A percentile compares a stretch with the other conserved stretches of the same genome.
Conservation (phyloP, 345 rosid genomes). For the Ceriops decandra region DNA sequence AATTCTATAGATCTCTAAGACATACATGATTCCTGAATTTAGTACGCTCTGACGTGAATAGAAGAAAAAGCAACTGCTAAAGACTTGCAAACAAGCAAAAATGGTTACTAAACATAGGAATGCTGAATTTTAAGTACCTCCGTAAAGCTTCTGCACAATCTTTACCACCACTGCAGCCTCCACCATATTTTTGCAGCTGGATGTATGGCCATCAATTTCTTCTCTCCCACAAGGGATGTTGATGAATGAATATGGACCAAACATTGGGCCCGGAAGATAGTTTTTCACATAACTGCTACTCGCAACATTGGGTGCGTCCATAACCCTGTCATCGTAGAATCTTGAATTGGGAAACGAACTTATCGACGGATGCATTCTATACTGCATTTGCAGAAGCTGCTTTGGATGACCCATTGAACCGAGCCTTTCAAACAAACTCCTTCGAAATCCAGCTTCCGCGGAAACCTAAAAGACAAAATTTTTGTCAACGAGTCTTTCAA, state of each 20-base stretch:
- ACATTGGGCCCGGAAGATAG: slow-evolving; percentile 39
- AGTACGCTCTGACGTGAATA: too few relatives aligned
- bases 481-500: neutral
- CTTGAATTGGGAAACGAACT: slow-evolving; percentile 51
- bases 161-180: slow-evolving; percentile 43
- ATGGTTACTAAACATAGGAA: too few relatives aligned
- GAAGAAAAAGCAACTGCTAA: too few relatives aligned
- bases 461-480: slow-evolving; percentile 30
- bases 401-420: slow-evolving; percentile 37
- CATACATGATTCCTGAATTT: too few relatives aligned
- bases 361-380: slow-evolving; percentile 79
- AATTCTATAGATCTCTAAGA: too few relatives aligned
- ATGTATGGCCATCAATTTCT: slow-evolving; percentile 21
- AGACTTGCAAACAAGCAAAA: too few relatives aligned
- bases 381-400: slow-evolving; percentile 54
- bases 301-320: slow-evolving; percentile 36
- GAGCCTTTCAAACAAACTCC: slow-evolving; percentile 71
- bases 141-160: slow-evolving; percentile 30
- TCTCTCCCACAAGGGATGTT: slow-evolving; percentile 43
- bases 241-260: slow-evolving; percentile 50
- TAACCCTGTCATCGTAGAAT: slow-evolving; percentile 43
- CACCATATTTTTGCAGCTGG: slow-evolving; percentile 37
- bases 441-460: slow-evolving; percentile 38
- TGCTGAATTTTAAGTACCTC: slow-evolving; percentile 29
- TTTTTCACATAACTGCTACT: slow-evolving; percentile 18